These are phyloP conservation scores for Musa troglodytarum DNA, from an alignment of 176 grass and related monocot species.

Conservation along the genomic window DNA sequence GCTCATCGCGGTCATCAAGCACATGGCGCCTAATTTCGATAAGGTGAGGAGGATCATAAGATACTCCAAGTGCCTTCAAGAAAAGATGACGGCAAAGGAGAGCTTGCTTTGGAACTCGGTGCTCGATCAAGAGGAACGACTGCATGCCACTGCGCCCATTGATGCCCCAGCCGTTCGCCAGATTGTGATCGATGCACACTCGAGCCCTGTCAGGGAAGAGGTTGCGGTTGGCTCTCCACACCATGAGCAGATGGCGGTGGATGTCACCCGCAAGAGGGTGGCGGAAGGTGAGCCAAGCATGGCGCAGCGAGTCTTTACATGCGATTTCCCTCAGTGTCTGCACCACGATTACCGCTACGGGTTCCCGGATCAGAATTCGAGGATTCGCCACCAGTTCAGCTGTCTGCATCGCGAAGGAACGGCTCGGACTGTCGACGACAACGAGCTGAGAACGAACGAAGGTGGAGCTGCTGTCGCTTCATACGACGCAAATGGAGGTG, in stretches of 20 bases:
- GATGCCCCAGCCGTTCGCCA: background rate
- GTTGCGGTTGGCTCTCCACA: too few relatives aligned
- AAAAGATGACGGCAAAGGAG: slow-evolving; percentile 1
- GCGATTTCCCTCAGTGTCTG: background rate
- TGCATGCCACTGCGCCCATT: background rate
- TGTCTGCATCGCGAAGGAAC: background rate
- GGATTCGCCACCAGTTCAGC: background rate
- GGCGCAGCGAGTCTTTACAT: background rate
- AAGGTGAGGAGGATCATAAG: background rate
- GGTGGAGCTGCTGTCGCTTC: background rate
- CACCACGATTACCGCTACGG: background rate
- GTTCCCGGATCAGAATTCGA: background rate
- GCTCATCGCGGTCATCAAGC: background rate
- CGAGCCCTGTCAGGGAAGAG: background rate
- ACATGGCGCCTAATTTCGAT: background rate
- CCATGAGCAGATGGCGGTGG: background rate
- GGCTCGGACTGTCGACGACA: background rate
- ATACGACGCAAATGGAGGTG: background rate
- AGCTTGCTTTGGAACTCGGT: background rate
- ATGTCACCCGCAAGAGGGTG: background rate
- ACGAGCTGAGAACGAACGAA: background rate
- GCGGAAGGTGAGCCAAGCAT: background rate
- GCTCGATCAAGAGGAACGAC: background rate
- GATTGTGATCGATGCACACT: background rate
- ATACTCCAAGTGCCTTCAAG: background rate